phyloP scores from a whole-genome alignment of 2,329 filamentous ascomycete species.

The Coniochaeta hoffmannii region DNA sequence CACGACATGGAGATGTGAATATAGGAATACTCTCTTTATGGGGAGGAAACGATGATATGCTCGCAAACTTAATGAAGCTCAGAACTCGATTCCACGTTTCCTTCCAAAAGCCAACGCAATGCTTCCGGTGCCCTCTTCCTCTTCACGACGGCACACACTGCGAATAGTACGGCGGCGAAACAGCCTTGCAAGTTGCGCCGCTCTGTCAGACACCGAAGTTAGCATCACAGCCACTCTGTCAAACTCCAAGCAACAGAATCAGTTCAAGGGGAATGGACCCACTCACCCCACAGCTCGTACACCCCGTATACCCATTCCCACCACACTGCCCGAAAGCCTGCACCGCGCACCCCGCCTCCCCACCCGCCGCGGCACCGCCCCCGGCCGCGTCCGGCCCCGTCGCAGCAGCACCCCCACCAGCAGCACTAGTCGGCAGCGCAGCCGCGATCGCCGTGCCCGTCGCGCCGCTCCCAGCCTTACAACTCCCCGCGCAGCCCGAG shows the following conservation, averaged over 20 bases:
- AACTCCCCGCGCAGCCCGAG: slow-evolving; percentile 31
- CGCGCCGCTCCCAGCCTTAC: slow-evolving; percentile 22
- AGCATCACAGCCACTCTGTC: not conserved
- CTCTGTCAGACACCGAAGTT: slow-evolving; percentile 4
- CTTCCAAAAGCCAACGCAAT: too few species aligned
- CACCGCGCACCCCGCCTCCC: slow-evolving; percentile 8
- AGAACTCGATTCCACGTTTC: not conserved
- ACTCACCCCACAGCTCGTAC: slow-evolving; percentile 17
- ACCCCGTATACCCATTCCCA: slow-evolving; percentile 16
- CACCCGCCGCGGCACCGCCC: not conserved
- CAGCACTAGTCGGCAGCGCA: slow-evolving; percentile 24
- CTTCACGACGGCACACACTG: slow-evolving; percentile 12
- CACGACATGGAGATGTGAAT: not conserved
- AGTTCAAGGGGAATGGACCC: not conserved
- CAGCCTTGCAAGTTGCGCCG: slow-evolving; percentile 16
- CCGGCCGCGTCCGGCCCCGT: not conserved
- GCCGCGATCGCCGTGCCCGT: slow-evolving; percentile 6
- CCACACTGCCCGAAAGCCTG: slow-evolving; percentile 17
- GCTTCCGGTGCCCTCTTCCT: not conserved
- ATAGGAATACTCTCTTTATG: not conserved
- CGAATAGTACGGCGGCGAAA: slow-evolving; percentile 18
- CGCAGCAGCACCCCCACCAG: not conserved
- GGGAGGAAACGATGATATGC: not conserved
- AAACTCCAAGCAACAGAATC: not conserved
- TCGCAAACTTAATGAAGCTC: not conserved